Base-by-base conservation (phyloP, 1,284 basidiomycete species). In the Rhodotorula sp. region DNA sequence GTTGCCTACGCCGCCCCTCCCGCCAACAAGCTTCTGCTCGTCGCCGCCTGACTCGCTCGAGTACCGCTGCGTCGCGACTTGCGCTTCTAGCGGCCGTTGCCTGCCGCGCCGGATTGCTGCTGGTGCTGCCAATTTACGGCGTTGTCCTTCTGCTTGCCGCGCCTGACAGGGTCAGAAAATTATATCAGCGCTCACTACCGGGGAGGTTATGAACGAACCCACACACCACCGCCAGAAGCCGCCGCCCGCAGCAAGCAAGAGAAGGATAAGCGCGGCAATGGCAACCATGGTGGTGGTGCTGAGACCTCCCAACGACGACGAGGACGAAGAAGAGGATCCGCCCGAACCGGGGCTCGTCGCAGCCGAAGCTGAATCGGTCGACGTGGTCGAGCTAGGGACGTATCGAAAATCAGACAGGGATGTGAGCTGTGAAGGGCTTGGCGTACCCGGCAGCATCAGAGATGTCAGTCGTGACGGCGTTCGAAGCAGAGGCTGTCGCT, bases 181-280 rank as follows among this genome's bases (percentile, higher is more conserved):
- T 15, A 8, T 11, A 26, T 28, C n/a, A 53, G 37, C n/a, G 30
- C 4, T 22, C 7, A 1, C 11, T 7, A 10, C 26, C 46, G 0
- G 6, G 37, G 34, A 44, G 4, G 24, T 30, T 20, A 4, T 9
- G 40, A 48, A 37, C 31, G 1, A 26, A 13, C 15, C 37, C 9
- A 46, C 61, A 24, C 13, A 60, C 58, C 58, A 69, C 60, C 57
- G 66, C 34, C 48, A 69, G 52, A 63, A 56, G 1, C 51, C 64
- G n/a, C 51, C 47, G 10, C 53, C 56, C 2, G 28, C 47, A 0
- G 13, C 31, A 9, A 26, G n/a, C 18, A 69, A n/a, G 37, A 69
- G 4, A 18, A 69, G 1, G 26, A 69, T 31, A 28, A 69, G 24
- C 2, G 60, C 53, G 47, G 51, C 31, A 8, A 65, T 53, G 2